These are phyloP conservation scores for Neurospora sp. DNA, from an alignment of 495 filamentous ascomycete genomes.

Conservation along the genomic window DNA sequence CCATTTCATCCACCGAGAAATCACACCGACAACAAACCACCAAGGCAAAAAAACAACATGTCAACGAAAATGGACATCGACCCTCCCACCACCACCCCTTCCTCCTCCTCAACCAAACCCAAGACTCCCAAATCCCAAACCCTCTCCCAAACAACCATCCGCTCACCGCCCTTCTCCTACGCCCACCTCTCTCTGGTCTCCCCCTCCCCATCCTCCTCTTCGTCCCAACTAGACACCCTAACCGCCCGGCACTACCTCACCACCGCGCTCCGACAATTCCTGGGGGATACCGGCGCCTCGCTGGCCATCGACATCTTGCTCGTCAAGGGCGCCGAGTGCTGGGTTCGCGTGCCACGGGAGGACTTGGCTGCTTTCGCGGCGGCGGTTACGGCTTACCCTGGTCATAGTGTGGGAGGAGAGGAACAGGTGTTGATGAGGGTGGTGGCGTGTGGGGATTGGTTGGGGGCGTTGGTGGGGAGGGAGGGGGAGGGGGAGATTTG, in stretches of 20 bases:
- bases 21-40: no score
- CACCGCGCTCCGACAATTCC: constrained; percentile 64
- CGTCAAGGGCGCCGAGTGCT: constrained; percentile 44
- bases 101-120: background rate
- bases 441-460: constrained; percentile 34
- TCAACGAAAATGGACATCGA: constrained; percentile 9
- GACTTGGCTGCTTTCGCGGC: constrained; percentile 49
- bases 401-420: constrained; percentile 38
- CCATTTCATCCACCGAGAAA: background rate
- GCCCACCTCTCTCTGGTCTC: constrained; percentile 27
- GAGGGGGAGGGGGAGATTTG: constrained; percentile 28
- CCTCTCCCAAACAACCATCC: constrained; percentile 26
- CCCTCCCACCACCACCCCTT: background rate
- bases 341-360: constrained; percentile 64
- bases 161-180: constrained; percentile 28
- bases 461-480: constrained; percentile 31
- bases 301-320: constrained; percentile 76
- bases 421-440: constrained; percentile 23
- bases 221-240: constrained; percentile 51
- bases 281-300: constrained; percentile 64
- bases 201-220: constrained; percentile 1
- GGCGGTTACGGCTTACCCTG: constrained; percentile 58
- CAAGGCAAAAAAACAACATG: background rate
- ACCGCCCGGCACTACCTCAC: constrained; percentile 65
- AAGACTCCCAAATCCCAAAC: background rate